Percentiles rank a stretch among this genome's conserved stretches.
phyloP scores from a whole-genome alignment of 1,284 basidiomycete species.

The Tremellales sp. region DNA sequence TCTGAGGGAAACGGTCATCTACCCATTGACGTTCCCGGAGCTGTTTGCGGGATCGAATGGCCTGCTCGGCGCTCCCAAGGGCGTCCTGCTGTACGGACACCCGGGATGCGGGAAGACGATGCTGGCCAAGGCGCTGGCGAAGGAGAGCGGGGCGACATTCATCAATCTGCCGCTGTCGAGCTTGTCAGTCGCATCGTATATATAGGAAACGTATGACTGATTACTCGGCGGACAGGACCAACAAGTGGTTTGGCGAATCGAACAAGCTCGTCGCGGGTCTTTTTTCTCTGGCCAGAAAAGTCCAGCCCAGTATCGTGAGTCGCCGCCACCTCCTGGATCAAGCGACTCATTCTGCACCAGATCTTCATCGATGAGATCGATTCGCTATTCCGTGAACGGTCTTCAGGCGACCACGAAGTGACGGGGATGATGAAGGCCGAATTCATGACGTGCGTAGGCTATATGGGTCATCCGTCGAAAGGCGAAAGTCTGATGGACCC shows the following conservation, averaged over 20 bases:
- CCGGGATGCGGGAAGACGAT: constrained; percentile 94
- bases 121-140: constrained; percentile 91
- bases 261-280: constrained; percentile 93
- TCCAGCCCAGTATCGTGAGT: constrained; percentile 64
- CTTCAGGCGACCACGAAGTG: constrained; percentile 88
- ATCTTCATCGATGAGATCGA: constrained; percentile 82
- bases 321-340: background rate
- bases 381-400: constrained; percentile 83
- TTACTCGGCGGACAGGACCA: constrained; percentile 49
- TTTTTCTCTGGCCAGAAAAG: constrained; percentile 69
- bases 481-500: background rate
- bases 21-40: constrained; percentile 86
- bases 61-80: constrained; percentile 56
- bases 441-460: constrained; percentile 78
- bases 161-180: constrained; percentile 73
- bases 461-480: background rate
- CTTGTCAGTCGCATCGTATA: constrained; percentile 53
- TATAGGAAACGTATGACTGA: constrained; percentile 1
- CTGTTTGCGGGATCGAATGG: constrained; percentile 73
- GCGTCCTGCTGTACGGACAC: constrained; percentile 80
- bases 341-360: constrained; percentile 20
- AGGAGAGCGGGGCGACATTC: constrained; percentile 95
- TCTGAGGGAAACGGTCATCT: constrained; percentile 92
- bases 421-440: constrained; percentile 99
- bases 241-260: constrained; percentile 97